Base-by-base conservation (phyloP, 768 basidiomycete genomes). In the Boletellus sp. region DNA sequence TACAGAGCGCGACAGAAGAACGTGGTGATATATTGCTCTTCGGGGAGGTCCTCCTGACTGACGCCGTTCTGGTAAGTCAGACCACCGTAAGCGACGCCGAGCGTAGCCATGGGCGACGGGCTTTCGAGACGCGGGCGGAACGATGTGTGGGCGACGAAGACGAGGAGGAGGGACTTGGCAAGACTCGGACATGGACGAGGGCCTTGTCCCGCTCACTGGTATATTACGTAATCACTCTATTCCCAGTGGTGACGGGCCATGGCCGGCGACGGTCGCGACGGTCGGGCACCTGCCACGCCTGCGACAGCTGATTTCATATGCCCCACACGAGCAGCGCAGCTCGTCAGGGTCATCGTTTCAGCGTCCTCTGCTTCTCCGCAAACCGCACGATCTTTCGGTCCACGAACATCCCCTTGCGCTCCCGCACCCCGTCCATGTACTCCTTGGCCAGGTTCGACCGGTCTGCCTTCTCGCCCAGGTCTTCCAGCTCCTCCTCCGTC, bases 311-410 rank as follows among this genome's bases (percentile, higher is more conserved):
- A 48, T 58, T 51, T 48, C 38, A 61, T 60, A 55, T 28, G 11
- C 28, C 28, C 28, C 28, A 10, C 26, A 10, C 3, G 26, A 28
- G 10, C 32, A 47, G 39, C 40, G 38, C 13, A 40, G n/a, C n/a
- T n/a, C n/a, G n/a, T n/a, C n/a, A n/a, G n/a, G n/a, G 45, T 68
- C 70, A 85, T 59, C 79, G 74, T 61, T 84, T 86, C 57, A 85
- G 67, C 23, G 96, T 98, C 66, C 95, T 78, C 71, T 98, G 96
- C 73, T 98, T 98, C 73, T 98, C 96, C 3, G 96, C 95, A 64
- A 84, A 86, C 63, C 95, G 89, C 1, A 99, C 92, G 26, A 96
- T 85, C 72, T 97, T 98, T 56, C 84, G 75, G 69, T 97, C 93
- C 7, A 96, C 88, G 67, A 94, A 95, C 82, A 98, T 79, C 5